phyloP scores from a whole-genome alignment of 306 rosid genomes.

The Crotalaria pallida region DNA sequence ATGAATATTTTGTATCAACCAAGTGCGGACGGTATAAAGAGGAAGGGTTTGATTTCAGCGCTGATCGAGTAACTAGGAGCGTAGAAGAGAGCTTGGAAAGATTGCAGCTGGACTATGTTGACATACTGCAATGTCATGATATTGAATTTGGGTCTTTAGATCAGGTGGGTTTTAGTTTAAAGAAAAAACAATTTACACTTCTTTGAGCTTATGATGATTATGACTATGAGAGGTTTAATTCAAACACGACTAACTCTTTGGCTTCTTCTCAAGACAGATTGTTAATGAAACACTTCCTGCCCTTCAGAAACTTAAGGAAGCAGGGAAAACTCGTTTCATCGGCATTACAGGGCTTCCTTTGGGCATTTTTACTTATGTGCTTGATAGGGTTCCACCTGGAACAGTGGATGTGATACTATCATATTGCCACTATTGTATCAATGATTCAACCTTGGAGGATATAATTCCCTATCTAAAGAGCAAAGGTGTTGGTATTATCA shows the following conservation, averaged over 20 bases:
- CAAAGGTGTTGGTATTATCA: conserved; percentile 81
- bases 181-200: no score
- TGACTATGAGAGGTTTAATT: background rate
- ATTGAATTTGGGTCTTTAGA: conserved; percentile 83
- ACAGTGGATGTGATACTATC: conserved; percentile 75
- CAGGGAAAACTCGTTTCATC: conserved; percentile 78
- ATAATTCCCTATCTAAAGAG: conserved; percentile 71
- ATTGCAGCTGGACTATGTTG: conserved; percentile 82
- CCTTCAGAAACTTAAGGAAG: conserved; percentile 64
- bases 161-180: conserved; percentile 47
- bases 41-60: conserved; percentile 89
- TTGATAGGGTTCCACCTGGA: conserved; percentile 78
- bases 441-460: conserved; percentile 78
- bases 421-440: conserved; percentile 73
- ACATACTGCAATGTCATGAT: conserved; percentile 90
- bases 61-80: conserved; percentile 75
- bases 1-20: conserved; percentile 71
- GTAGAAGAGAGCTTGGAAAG: conserved; percentile 89
- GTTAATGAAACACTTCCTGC: conserved; percentile 89
- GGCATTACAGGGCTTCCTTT: conserved; percentile 94
- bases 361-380: conserved; percentile 63
- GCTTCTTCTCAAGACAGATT: conserved; percentile 37
- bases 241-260: background rate
- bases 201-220: background rate
- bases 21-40: conserved; percentile 84